Evolutionary conservation across 208 protist genomes (phyloP).

Genomic region (Tritrichomonas foetus): DNA sequence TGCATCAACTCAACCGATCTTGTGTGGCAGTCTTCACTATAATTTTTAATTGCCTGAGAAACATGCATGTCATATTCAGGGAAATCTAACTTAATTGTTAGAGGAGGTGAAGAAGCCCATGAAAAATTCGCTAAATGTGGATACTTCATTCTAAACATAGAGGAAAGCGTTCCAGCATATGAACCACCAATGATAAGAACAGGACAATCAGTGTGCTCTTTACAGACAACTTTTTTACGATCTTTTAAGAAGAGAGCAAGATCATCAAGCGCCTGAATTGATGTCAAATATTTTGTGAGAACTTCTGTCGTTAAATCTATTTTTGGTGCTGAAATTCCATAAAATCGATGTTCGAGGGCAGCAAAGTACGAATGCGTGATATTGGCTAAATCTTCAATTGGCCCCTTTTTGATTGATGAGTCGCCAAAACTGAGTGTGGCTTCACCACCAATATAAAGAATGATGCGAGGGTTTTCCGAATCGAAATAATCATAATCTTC

Average conservation of each 20-base stretch:
- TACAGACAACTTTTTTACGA: too few relatives aligned
- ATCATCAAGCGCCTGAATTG: background rate
- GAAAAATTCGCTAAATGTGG: background rate
- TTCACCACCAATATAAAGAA: background rate
- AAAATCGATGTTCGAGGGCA: background rate
- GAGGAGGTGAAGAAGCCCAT: background rate
- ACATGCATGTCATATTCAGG: background rate
- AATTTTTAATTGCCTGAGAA: background rate
- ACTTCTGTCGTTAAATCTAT: background rate
- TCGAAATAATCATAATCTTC: background rate
- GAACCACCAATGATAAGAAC: constrained; percentile 3
- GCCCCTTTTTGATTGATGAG: background rate
- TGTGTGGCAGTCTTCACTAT: background rate
- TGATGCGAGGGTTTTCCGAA: background rate
- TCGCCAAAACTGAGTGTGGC: background rate
- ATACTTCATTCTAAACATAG: background rate
- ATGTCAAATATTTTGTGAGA: background rate
- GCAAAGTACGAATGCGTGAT: background rate
- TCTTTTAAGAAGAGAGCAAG: background rate
- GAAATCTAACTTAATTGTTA: background rate
- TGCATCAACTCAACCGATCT: background rate
- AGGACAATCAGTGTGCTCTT: too few relatives aligned
- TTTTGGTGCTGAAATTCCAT: background rate
- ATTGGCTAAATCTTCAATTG: background rate
- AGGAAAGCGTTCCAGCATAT: background rate